Base-by-base conservation (phyloP, 1,139 yeast genomes). In the Candida dubliniensis region DNA sequence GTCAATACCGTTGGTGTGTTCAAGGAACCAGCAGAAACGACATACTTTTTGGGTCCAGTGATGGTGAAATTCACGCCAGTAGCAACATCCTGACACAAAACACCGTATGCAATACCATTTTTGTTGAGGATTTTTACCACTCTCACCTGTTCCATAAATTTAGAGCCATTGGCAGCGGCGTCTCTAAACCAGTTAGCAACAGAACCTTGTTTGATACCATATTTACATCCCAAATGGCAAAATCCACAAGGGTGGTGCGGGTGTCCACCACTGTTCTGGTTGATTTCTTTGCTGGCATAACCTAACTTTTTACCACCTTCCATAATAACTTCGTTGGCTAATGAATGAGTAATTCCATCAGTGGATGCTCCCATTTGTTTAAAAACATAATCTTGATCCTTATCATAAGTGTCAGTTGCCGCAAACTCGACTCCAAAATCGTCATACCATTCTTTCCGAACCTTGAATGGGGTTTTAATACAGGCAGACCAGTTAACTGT, bases 401-500 rank as follows among this genome's bases (percentile, higher is more conserved):
- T 63, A 44, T 78, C 83, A 53, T 63, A 79, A 9, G 54, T 58
- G n/a, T 67, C 72, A 8, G 58, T 54, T 3, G 75, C 77, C 31
- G 68, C 81, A 72, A 78, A 78, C 13, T 76, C 77, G 8, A 75
- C 64, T 0, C 79, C 80, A 44, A 60, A 64, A 25, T 72, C 67
- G 42, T 72, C 71, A 38, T 70, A 76, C 83, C 83, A 80, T 53
- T 80, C 83, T 42, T 71, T 66, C 44, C 85, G 71, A 5, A 80
- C 79, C 47, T 68, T 69, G 54, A 74, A 76, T 1, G 82, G 81
- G 1, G 85, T 76, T 44, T 66, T 71, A 47, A 80, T 57, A 50
- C 78, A 69, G 9, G 84, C 84, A n/a, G 79, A 73, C 85, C 85
- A 80, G 58, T 80, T 80, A 39, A 80, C 76, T 4, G 84, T 78